phyloP scores from a whole-genome alignment of 352 stramenopile genomes.

The Globisporangium orthogonon region DNA sequence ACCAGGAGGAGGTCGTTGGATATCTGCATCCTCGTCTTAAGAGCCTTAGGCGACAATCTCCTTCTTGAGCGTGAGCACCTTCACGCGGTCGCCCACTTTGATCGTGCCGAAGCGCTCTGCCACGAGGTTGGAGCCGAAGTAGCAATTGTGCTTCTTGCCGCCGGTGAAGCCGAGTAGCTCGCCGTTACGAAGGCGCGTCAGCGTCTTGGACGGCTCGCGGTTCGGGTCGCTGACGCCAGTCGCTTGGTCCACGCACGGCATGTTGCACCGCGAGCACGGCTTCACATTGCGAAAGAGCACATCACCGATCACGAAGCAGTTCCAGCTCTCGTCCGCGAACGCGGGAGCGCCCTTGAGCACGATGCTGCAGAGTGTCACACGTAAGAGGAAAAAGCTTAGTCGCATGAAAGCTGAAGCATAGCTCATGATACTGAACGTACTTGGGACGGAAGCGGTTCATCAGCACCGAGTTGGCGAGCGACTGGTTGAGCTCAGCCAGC shows the following conservation, averaged over 20 bases:
- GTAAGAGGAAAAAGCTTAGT: no score
- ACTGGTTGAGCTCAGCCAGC: constrained; percentile 51
- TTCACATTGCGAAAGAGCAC: constrained; percentile 68
- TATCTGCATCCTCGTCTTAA: not conserved
- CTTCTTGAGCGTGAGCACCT: constrained; percentile 64
- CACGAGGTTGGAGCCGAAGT: constrained; percentile 79
- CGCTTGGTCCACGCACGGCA: constrained; percentile 68
- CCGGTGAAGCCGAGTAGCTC: constrained; percentile 49
- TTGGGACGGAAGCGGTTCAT: constrained; percentile 86
- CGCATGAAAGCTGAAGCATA: not conserved
- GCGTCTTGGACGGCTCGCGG: constrained; percentile 43
- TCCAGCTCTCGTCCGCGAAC: constrained; percentile 77
- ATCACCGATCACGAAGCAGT: constrained; percentile 43
- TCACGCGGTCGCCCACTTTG: constrained; percentile 37
- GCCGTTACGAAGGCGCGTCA: constrained; percentile 53
- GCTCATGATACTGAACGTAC: constrained; percentile 18
- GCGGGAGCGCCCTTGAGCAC: constrained; percentile 52
- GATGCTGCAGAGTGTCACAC: constrained; percentile 24
- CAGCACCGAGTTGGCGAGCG: constrained; percentile 39
- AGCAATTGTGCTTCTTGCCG: constrained; percentile 42
- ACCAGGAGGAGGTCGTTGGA: no score
- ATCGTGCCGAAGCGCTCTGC: constrained; percentile 30
- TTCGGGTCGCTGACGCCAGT: constrained; percentile 43
- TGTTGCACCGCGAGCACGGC: constrained; percentile 63
- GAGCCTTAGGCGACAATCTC: constrained; percentile 34